Evolutionary conservation across 352 stramenopile species (phyloP), one percentile per base, ranked within the genome.

Genomic region (Albugo laibachii): DNA sequence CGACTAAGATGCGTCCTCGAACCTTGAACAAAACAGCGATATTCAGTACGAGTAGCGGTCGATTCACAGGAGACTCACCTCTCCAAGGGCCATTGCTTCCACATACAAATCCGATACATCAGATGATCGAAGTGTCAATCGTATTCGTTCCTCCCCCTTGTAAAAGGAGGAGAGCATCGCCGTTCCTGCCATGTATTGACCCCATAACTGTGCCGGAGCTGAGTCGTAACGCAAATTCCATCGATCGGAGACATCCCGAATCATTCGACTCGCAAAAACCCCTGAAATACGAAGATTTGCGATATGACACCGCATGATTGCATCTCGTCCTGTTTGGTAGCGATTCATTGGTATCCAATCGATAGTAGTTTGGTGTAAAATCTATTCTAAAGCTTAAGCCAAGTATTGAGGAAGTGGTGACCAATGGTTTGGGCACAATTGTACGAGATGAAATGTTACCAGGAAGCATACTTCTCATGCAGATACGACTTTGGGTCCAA

Each of bases 151-250:
- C 49, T 92, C 73, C 48, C 73, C 71, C 52, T 92, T 92, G 54
- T 74, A 88, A 54, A 92, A 85, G 5, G 78, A 76, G 58, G 74
- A 82, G n/a, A 88, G 55, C 78, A 92, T 92, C 45, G 61, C 61
- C 11, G 70, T 82, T 40, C 75, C 78, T 5, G 63, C 72, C 78
- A 92, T 92, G 59, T 92, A 92, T 55, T 92, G 75, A n/a, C 59
- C 72, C 78, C 78, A 92, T 35, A 85, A 48, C 20, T 65, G 75
- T 36, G 65, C 76, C 6, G 31, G 19, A 2, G 48, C 11, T 11
- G 69, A 50, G 40, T 66, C 52, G 1, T 63, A 67, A 0, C 53
- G 49, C 0, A 65, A 45, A 14, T 62, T 61, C 78, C 75, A 92
- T 12, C 73, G 55, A n/a, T 54, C 56, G 10, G 73, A 57, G 5